Evolutionary conservation across 2,329 filamentous ascomycete species (phyloP), one percentile per base, ranked within the genome.

Genomic region (Ampelomyces quisqualis): DNA sequence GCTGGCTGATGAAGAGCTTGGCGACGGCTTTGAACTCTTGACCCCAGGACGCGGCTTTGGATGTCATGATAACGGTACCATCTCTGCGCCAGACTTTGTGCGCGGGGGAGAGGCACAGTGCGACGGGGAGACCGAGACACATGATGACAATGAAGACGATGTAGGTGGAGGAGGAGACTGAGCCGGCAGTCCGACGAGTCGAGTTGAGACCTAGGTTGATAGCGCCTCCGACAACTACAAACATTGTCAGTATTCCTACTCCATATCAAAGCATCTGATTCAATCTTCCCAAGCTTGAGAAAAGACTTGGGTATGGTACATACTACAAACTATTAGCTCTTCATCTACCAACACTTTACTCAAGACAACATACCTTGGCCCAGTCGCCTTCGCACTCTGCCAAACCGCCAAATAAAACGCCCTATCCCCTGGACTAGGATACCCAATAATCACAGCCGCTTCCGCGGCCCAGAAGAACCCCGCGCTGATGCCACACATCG

Each of bases 171-270:
- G 61, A 64, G 0, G 60, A 60, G 1, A 71, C 64, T n/a, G 67
- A 65, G 13, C 71, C 71, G 2, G 57, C 52, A 0, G 69, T 64
- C 15, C 66, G 62, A 8, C 60, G 53, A 23, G 60, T 60, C 19
- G 65, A 60, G 47, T 77, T 78, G 7, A 78, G 53, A 1, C 69
- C 76, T 2, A 78, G 62, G 14, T 73, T 73, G 45, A 78, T 77
- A 2, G 73, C 69, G 3, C 75, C 76, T 8, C 76, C 76, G 6
- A 79, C 69, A 18, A 77, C 33, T 35, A 35, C 13, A 23, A 17
- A 24, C 4, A 27, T 3, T 15, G 22, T 35, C 23, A 35, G 33
- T 35, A 19, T 19, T n/a, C 7, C 18, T n/a, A 32, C 8, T 28
- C n/a, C 7, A 17, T 13, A 13, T 8, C 27, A 29, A 13, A 8